Evolutionary conservation across 257 asterid genomes (phyloP), one percentile per base, ranked within the genome.

Genomic region (Ocimum tenuiflorum): DNA sequence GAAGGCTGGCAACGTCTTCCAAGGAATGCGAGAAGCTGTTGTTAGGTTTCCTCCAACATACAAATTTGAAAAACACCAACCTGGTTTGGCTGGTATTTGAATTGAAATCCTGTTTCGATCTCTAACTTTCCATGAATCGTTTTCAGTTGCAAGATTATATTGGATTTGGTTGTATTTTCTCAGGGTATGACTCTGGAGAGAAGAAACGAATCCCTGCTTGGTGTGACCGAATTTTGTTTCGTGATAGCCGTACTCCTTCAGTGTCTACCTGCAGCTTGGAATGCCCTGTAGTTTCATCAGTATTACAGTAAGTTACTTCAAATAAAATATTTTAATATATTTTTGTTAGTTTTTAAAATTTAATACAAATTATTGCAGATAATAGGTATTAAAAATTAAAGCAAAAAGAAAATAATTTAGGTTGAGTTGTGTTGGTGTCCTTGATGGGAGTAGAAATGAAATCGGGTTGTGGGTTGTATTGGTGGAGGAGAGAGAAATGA

Each of bases 111-210:
- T 6, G 6, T 67, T 47, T 60, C 22, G 31, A 46, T 39, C 60
- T 42, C 33, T 61, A 15, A 9, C 18, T 19, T 55, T 29, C 50
- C 20, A 15, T 36, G 65, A 15, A 13, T 17, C 19, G 17, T 36
- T 61, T 8, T 7, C 52, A 22, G 27, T 65, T 27, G n/a, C n/a
- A n/a, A 58, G 15, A 52, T 50, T 53, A 72, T 50, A 76, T 56
- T 39, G 53, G 36, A 60, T 58, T 67, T 65, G 66, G 14, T n/a
- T 60, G 41, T 74, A 60, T 61, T 62, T 65, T 33, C 77, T 8
- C 64, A 92, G 99, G 99, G 36, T 94, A 94, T 73, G 97, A 94
- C 82, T 94, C 97, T 75, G 97, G 99, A 55, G 99, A 94, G 82
- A 94, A 94, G 83, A 94, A 94, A 79, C 90, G 99, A 18, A 88